phyloP scores from a whole-genome alignment of 2,329 filamentous ascomycete genomes.

The Aplosporella prunicola region DNA sequence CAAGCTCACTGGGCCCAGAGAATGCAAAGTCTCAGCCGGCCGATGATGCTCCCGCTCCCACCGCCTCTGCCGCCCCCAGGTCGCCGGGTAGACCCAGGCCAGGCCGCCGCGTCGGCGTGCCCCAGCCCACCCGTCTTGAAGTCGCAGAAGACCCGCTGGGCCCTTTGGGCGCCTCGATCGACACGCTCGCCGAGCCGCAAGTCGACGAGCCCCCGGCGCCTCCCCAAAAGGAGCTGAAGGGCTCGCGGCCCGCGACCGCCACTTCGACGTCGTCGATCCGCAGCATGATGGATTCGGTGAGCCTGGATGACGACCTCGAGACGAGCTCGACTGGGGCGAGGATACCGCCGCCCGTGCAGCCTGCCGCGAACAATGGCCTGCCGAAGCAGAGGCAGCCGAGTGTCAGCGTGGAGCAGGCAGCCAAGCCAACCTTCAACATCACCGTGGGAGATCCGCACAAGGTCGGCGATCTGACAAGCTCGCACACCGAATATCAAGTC shows the following conservation, averaged over 20 bases:
- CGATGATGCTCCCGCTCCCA: slow-evolving; percentile 22
- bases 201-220: slow-evolving; percentile 56
- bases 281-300: slow-evolving; percentile 54
- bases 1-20: slow-evolving; percentile 2
- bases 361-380: slow-evolving; percentile 36
- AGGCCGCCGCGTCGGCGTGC: slow-evolving; percentile 50
- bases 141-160: slow-evolving; percentile 68
- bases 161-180: slow-evolving; percentile 60
- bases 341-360: slow-evolving; percentile 54
- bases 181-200: slow-evolving; percentile 32
- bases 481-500: slow-evolving; percentile 95
- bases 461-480: slow-evolving; percentile 91
- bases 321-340: slow-evolving; percentile 44
- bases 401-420: slow-evolving; percentile 83
- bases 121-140: slow-evolving; percentile 68
- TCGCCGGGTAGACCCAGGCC: slow-evolving; percentile 35
- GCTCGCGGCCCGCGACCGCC: slow-evolving; percentile 44
- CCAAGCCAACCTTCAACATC: slow-evolving; percentile 85
- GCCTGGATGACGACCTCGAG: slow-evolving; percentile 59
- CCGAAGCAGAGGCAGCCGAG: slow-evolving; percentile 58
- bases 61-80: slow-evolving; percentile 33
- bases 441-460: slow-evolving; percentile 94
- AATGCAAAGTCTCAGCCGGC: slow-evolving; percentile 13
- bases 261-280: slow-evolving; percentile 42
- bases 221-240: slow-evolving; percentile 49